Percentiles rank a stretch among this genome's conserved stretches.
Evolutionary conservation across 1,284 basidiomycete species (phyloP).

Genomic region (Marasmius tenuissimus): DNA sequence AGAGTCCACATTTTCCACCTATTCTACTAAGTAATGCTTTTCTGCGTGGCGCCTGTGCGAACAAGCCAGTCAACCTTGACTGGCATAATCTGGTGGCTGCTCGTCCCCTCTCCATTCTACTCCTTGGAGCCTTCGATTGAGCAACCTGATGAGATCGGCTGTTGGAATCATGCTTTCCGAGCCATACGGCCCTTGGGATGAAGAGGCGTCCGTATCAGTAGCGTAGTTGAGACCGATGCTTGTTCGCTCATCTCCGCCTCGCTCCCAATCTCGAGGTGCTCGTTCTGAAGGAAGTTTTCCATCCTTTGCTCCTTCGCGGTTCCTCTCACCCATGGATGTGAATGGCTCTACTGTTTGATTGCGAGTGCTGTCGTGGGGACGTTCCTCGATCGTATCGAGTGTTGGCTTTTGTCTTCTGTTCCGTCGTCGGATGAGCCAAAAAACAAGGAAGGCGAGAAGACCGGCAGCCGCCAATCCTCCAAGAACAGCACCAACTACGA

Average conservation of each 20-base stretch:
- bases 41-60: too few relatives aligned
- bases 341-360: too few relatives aligned
- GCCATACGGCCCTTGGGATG: not conserved
- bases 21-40: too few relatives aligned
- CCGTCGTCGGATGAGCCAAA: not conserved
- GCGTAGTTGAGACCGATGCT: not conserved
- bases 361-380: too few relatives aligned
- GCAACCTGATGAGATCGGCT: not conserved
- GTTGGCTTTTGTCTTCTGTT: not conserved
- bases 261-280: too few relatives aligned
- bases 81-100: not conserved
- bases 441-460: not conserved
- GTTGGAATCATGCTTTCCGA: not conserved
- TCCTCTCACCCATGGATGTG: too few relatives aligned
- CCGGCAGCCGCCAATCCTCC: not conserved
- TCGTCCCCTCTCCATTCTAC: not conserved
- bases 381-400: too few relatives aligned
- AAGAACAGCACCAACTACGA: constrained; percentile 1
- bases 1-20: constrained; percentile 17
- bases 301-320: too few relatives aligned
- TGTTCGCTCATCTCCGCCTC: not conserved
- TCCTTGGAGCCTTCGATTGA: not conserved
- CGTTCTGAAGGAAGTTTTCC: too few relatives aligned
- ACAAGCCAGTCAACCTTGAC: not conserved
- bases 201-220: not conserved